These are phyloP conservation scores for Thymus mandschuricus DNA, from an alignment of 257 asterid genomes.

Conservation along the genomic window DNA sequence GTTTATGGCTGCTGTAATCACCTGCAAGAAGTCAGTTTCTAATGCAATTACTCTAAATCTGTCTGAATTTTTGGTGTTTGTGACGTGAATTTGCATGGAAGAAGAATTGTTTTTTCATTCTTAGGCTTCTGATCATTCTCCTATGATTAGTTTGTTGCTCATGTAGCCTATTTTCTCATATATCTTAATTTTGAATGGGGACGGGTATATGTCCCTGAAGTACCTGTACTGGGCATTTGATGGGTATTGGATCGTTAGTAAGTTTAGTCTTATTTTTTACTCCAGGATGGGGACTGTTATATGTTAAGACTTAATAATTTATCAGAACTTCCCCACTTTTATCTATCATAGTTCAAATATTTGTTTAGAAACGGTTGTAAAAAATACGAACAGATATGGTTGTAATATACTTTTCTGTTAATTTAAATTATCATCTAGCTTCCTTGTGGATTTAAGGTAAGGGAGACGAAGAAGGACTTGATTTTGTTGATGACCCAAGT, in stretches of 20 bases:
- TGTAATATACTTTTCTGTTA: background rate
- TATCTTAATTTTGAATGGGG: background rate
- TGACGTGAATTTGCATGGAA: background rate
- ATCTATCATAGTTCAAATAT: background rate
- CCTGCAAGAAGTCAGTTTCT: no score
- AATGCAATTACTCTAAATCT: no score
- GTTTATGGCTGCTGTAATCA: background rate
- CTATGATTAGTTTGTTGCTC: background rate
- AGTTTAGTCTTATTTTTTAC: background rate
- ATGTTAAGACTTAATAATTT: no score
- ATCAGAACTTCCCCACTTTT: background rate
- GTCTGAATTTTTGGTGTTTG: background rate
- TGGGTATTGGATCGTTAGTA: background rate
- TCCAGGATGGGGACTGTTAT: no score
- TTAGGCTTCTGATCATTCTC: background rate
- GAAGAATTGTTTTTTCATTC: background rate
- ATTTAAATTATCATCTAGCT: conserved; percentile 12
- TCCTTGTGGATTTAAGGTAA: conserved; percentile 45
- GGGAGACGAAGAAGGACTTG: conserved; percentile 54
- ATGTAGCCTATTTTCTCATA: background rate
- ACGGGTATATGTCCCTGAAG: no score
- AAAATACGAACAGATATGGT: background rate
- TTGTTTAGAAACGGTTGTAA: background rate
- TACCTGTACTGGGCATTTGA: background rate
- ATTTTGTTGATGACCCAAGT: conserved; percentile 48